Evolutionary conservation across 306 rosid species (phyloP), one percentile per base, ranked within the genome.

Genomic region (Dryas alaskensis): DNA sequence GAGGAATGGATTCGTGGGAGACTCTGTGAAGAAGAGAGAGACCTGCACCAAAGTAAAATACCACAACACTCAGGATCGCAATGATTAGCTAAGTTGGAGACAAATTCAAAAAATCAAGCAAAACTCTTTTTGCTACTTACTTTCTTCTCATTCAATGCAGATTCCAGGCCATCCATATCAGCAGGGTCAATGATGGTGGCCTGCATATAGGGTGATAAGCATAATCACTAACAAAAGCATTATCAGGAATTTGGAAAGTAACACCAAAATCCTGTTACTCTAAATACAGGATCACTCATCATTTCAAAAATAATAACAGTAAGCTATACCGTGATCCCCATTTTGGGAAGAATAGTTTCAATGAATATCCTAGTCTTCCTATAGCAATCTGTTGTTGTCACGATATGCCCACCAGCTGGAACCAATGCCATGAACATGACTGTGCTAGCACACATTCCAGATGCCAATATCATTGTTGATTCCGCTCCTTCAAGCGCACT

Each of bases 401-500:
- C 94, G 6, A 93, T 74, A 87, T 93, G 96, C 73, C 98, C 98
- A 67, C 98, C 98, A 31, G 98, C 97, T 17, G 97, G 96, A 83
- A 93, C 85, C 83, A 93, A 76, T 52, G 98, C 97, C 97, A 93
- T 74, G 58, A 93, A 63, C 89, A 93, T 8, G 76, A 85, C 83
- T 0, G 89, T 85, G 90, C 97, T 88, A 59, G 96, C 96, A 82
- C 90, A 86, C 98, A 93, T 93, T 61, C 98, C 98, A 57, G 98
- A 93, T 65, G 98, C 92, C 89, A 89, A 62, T 48, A 93, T 76
- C 89, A 91, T 65, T 73, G 98, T 93, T 44, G 98, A 89, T 70
- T 93, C 98, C 22, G 98, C 98, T 65, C 97, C 97, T 89, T 93
- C 97, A 49, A 93, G 87, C 10, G 92, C 92, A 86, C 97, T 93